phyloP scores from a whole-genome alignment of 2,329 filamentous ascomycete genomes.

The Tolypocladium album region DNA sequence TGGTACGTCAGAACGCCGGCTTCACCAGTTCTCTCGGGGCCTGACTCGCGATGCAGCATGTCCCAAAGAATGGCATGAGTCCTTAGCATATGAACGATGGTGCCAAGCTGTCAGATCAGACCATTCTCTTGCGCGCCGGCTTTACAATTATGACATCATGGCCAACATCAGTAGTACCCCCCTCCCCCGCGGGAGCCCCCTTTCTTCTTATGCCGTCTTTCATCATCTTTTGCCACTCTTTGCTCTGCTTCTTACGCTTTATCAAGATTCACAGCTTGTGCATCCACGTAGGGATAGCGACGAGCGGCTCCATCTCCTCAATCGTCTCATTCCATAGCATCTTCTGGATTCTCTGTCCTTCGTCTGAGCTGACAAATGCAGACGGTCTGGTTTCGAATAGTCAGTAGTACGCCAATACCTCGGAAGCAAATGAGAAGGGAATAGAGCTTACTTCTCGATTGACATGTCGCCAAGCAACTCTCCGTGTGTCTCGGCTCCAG shows the following conservation, averaged over 20 bases:
- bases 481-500: background rate
- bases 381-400: background rate
- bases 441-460: background rate
- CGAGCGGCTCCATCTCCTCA: background rate
- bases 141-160: background rate
- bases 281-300: background rate
- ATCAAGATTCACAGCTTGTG: constrained; percentile 5
- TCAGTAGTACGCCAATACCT: background rate
- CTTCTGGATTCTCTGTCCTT: background rate
- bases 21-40: background rate
- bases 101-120: background rate
- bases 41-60: background rate
- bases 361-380: background rate
- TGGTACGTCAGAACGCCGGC: background rate
- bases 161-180: background rate
- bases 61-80: too few species aligned
- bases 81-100: too few species aligned
- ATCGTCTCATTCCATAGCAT: constrained; percentile 1
- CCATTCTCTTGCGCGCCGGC: background rate
- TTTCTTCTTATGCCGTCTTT: background rate
- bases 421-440: too few species aligned
- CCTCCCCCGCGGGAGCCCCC: too few species aligned
- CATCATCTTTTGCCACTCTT: background rate
- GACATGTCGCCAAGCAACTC: background rate
- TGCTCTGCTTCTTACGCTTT: background rate